Conservation (phyloP, 2,329 filamentous ascomycete genomes). For the Ophiostoma sp. region DNA sequence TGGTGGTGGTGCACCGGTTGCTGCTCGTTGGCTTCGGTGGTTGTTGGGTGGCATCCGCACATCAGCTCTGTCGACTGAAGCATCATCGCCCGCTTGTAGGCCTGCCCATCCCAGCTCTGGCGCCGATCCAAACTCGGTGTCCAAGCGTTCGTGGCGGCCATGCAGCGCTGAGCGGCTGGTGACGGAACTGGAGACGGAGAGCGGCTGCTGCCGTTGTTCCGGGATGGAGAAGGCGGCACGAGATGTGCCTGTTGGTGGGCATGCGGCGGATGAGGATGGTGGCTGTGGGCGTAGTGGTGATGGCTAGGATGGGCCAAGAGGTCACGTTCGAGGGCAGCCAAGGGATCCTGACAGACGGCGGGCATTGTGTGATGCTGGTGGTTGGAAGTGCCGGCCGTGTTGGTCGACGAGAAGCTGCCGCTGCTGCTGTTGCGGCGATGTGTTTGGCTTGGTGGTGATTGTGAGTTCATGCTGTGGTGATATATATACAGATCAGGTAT, state of each 20-base stretch:
- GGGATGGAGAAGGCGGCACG: not conserved
- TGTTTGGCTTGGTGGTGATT: not conserved
- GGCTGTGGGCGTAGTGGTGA: not conserved
- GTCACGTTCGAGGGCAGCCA: constrained; percentile 22
- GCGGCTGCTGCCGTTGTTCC: not conserved
- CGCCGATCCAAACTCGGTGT: constrained; percentile 48
- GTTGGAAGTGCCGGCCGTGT: not conserved
- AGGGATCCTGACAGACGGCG: constrained; percentile 7
- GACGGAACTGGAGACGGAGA: constrained; percentile 17
- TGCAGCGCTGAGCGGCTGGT: constrained; percentile 37
- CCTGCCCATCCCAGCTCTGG: constrained; percentile 56
- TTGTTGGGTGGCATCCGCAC: constrained; percentile 16
- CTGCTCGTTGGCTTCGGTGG: not conserved
- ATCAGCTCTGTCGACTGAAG: constrained; percentile 23
- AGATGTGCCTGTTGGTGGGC: not conserved
- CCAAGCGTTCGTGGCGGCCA: constrained; percentile 46
- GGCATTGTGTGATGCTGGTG: not conserved
- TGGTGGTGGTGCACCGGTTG: not conserved
- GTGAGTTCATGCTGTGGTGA: not conserved
- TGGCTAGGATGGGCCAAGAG: constrained; percentile 19
- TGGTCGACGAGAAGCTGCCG: not conserved
- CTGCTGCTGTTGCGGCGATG: not conserved
- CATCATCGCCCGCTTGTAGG: constrained; percentile 51
- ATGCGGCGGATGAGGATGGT: not conserved
- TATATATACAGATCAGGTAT: not conserved